phyloP scores from a whole-genome alignment of 1,139 yeast species.

The Pichia cactophila region DNA sequence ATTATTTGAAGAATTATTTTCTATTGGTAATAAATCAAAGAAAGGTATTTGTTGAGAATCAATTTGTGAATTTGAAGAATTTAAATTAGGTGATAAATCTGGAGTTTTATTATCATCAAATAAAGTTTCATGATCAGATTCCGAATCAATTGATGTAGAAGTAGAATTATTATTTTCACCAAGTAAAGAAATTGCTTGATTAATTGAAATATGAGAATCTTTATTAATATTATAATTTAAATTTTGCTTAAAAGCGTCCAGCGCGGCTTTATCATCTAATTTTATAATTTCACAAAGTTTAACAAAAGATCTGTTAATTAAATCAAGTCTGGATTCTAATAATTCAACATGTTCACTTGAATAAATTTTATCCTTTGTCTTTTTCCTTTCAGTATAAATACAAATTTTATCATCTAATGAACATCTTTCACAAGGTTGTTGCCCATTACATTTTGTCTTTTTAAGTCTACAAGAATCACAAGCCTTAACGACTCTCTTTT shows the following conservation, averaged over 20 bases:
- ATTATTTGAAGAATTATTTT: neutral
- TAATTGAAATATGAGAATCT: slow-evolving; percentile 36
- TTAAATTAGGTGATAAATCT: neutral
- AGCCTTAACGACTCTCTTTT: slow-evolving; percentile 73
- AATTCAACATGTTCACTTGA: slow-evolving; percentile 65
- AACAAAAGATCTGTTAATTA: slow-evolving; percentile 49
- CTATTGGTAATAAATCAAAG: neutral
- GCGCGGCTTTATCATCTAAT: slow-evolving; percentile 21
- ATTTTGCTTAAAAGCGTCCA: slow-evolving; percentile 14
- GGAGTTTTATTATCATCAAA: neutral
- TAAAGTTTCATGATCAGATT: neutral
- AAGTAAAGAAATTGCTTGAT: slow-evolving; percentile 40
- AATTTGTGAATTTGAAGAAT: neutral
- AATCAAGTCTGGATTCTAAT: slow-evolving; percentile 57
- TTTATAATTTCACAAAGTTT: slow-evolving; percentile 34
- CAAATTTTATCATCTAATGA: slow-evolving; percentile 65
- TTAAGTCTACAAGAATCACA: slow-evolving; percentile 74
- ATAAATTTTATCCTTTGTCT: slow-evolving; percentile 51
- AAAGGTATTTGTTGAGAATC: neutral
- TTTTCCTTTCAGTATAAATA: slow-evolving; percentile 63
- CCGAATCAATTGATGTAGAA: neutral
- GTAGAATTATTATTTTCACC: slow-evolving; percentile 20
- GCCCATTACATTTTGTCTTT: slow-evolving; percentile 67
- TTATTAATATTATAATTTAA: slow-evolving; percentile 18
- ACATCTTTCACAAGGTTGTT: slow-evolving; percentile 68